Base-by-base conservation (phyloP, 306 rosid species). In the Dryas alaskensis region DNA sequence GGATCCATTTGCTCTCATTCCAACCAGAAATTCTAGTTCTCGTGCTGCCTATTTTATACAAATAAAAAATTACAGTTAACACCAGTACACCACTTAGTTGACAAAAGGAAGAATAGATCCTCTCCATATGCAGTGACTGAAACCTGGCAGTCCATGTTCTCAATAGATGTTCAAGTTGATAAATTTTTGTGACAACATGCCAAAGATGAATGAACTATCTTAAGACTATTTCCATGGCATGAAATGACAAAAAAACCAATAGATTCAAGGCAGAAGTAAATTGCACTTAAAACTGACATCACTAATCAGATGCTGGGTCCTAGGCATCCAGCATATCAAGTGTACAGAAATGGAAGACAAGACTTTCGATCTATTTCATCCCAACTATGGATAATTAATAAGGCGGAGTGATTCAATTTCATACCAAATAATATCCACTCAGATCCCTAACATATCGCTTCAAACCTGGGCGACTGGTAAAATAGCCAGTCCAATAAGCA, bases 401-500 rank as follows among this genome's bases (percentile, higher is more conserved):
- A 45, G 6, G 49, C 13, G 17, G 50, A 80, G 17, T 58, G 62
- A 55, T 17, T 43, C 58, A 51, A 57, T 66, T 19, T 43, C 63
- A 67, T 92, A 92, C 98, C 98, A 89, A 74, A 65, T 91, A 89
- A 82, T 91, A 93, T 84, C 92, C 98, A 63, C 97, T 87, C 58
- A 89, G 83, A 44, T 72, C 11, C 67, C 96, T 80, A 60, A 91
- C 86, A 79, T 93, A 93, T 79, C 96, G 60, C 85, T 93, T 93
- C 59, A 93, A 72, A 73, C 81, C 89, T 0, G 96, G 90, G 57
- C 96, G 97, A 63, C 98, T 91, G 0, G 90, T 89, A 79, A 67
- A 93, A 79, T 51, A 93, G 53, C 98, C 98, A 0, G 97, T 93
- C 98, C 98, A 93, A 65, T 93, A 93, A 73, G 96, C 73, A 80